These are phyloP conservation scores for Chamaecrista fasciculata DNA, from an alignment of 306 rosid genomes.

Conservation along the genomic window DNA sequence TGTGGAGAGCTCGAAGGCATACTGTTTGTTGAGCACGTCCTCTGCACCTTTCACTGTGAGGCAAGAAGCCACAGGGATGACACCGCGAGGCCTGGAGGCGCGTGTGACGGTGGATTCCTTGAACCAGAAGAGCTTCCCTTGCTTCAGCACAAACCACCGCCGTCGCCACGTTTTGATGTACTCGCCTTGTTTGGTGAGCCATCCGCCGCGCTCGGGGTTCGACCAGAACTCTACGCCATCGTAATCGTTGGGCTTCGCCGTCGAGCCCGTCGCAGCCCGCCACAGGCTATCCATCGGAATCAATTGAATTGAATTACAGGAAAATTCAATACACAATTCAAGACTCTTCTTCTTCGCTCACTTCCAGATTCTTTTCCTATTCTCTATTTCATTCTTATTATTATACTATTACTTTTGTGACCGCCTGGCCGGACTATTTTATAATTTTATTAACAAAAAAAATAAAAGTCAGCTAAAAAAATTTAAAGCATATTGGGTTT, in stretches of 20 bases:
- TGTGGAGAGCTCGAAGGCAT: conserved; percentile 42
- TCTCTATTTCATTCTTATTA: too few species aligned
- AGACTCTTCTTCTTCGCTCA: too few species aligned
- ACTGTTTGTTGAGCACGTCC: conserved; percentile 39
- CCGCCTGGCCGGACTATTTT: too few species aligned
- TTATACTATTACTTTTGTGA: too few species aligned
- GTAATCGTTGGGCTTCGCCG: conserved; percentile 25
- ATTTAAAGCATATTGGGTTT: too few species aligned
- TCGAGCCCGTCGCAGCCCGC: conserved; percentile 38
- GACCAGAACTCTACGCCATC: conserved; percentile 39
- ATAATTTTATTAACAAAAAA: too few species aligned
- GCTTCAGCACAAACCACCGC: conserved; percentile 17
- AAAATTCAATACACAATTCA: too few species aligned
- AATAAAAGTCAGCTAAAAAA: too few species aligned
- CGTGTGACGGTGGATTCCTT: conserved; percentile 27
- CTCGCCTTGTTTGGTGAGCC: conserved; percentile 15
- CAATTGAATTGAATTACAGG: background rate
- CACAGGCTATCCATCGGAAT: conserved; percentile 33
- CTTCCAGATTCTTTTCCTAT: too few species aligned
- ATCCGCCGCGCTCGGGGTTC: conserved; percentile 32
- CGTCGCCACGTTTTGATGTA: conserved; percentile 14
- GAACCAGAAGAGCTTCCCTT: background rate
- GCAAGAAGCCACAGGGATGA: conserved; percentile 33
- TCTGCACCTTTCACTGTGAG: conserved; percentile 40
- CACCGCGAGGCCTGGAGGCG: conserved; percentile 32